phyloP scores from a whole-genome alignment of 192 early-diverging fungal species.

The Backusella australiensis region DNA sequence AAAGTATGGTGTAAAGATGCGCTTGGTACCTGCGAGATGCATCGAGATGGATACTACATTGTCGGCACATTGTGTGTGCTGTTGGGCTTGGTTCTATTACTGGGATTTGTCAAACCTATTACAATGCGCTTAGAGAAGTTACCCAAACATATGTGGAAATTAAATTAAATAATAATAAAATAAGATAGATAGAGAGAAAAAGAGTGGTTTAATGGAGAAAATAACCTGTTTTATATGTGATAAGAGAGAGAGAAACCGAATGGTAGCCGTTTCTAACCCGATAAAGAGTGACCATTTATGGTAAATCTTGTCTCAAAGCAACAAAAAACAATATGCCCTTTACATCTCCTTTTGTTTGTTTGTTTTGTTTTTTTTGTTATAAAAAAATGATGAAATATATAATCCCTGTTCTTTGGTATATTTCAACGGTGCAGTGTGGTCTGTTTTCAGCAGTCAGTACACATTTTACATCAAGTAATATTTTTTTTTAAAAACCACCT shows the following conservation, averaged over 20 bases:
- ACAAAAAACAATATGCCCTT: background rate
- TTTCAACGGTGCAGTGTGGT: background rate
- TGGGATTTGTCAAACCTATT: slow-evolving; percentile 59
- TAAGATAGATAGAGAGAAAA: background rate
- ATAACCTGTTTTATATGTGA: too few relatives aligned
- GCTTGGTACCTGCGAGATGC: slow-evolving; percentile 42
- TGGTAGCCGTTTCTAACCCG: background rate
- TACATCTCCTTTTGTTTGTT: background rate
- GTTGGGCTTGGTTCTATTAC: slow-evolving; percentile 57
- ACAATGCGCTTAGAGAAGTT: slow-evolving; percentile 56
- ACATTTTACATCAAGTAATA: slow-evolving; percentile 16
- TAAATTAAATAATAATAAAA: background rate
- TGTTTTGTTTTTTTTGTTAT: background rate
- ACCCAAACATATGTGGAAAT: slow-evolving; percentile 29
- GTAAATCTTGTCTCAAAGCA: background rate
- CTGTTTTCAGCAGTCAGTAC: slow-evolving; percentile 15
- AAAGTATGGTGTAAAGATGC: background rate
- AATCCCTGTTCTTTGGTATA: background rate
- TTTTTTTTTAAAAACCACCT: background rate
- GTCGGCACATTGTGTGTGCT: slow-evolving; percentile 69
- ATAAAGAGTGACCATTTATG: background rate
- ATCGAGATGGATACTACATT: slow-evolving; percentile 85
- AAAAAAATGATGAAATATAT: background rate
- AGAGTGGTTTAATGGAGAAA: background rate
- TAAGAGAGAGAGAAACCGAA: background rate